phyloP scores from a whole-genome alignment of 2,329 filamentous ascomycete genomes.

The Clonostachys byssicola region DNA sequence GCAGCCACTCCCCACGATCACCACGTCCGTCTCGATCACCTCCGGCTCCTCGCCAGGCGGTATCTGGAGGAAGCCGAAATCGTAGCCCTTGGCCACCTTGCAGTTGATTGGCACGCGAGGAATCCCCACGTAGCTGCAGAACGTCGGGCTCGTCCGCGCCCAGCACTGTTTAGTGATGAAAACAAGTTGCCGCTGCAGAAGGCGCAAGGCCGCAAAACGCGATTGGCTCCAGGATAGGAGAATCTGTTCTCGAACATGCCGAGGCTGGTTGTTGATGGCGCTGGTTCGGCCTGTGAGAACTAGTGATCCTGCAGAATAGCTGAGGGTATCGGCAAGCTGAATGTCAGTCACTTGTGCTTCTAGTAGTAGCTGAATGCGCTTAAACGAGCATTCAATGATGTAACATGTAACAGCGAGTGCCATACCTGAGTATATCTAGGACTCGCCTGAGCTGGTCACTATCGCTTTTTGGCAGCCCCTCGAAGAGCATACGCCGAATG shows the following conservation, averaged over 20 bases:
- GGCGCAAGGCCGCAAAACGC: background rate
- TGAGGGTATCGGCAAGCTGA: background rate
- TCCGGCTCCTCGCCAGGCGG: constrained; percentile 30
- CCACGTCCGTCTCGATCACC: constrained; percentile 66
- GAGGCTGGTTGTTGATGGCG: background rate
- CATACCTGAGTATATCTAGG: background rate
- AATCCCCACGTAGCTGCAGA: background rate
- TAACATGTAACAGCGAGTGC: too few relatives aligned
- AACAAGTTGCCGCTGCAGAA: background rate
- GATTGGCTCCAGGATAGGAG: background rate
- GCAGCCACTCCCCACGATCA: constrained; percentile 77
- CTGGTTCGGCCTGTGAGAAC: background rate
- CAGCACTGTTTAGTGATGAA: constrained; percentile 1
- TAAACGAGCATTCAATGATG: too few relatives aligned
- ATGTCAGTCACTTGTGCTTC: too few relatives aligned
- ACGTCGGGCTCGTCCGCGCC: background rate
- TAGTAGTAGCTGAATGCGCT: too few relatives aligned
- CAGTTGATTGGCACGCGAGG: background rate
- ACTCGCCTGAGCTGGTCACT: background rate
- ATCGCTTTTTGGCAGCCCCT: background rate
- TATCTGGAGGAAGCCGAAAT: constrained; percentile 48
- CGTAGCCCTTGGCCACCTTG: background rate
- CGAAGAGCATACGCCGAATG: background rate
- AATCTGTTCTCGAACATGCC: background rate
- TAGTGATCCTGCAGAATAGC: background rate